Base-by-base conservation (phyloP, 805 yeast species). In the Teunomyces tritomae region DNA sequence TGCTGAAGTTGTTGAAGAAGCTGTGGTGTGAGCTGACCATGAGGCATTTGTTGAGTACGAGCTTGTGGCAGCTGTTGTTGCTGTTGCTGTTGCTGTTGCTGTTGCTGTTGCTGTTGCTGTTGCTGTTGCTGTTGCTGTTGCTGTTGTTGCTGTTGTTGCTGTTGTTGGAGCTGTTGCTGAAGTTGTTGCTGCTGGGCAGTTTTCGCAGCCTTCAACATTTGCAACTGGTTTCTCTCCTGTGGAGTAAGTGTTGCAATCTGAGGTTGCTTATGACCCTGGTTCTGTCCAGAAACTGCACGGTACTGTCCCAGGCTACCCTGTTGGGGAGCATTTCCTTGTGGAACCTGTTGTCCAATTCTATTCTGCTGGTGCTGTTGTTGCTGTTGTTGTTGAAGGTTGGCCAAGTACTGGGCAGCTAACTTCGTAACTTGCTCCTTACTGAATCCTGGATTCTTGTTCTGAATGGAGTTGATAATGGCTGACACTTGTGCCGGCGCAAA, bases 401-500 rank as follows among this genome's bases (percentile, higher is more conserved):
- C 83, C 51, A 83, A 62, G 55, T 83, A 82, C 11, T 82, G 74
- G 2, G 85, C 85, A 2, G 89, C 88, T 48, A 83, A 70, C 49
- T 80, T 77, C 2, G 85, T 80, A 0, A 84, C 87, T 56, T 84
- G 85, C 48, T 80, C 84, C 50, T 82, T 82, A 8, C 81, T 71
- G 58, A 82, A 65, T 28, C 73, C 77, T 1, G 89, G 89, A 59
- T 84, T 79, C 55, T 82, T 82, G n/a, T 76, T 66, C 58, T 83
- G 87, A 46, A 84, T 83, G 39, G 83, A 81, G 53, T 74, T 79
- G 48, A 84, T 79, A 36, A 84, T 76, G 1, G 86, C 84, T 8
- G 86, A 76, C 3, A 84, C 85, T 55, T 84, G 88, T 1, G 83
- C 79, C 10, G 83, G 80, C 0, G 82, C 77, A 61, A 82, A 78